These are phyloP conservation scores for Saccharomyces hybrid DNA, from an alignment of 1,139 yeast genomes.

Conservation along the genomic window DNA sequence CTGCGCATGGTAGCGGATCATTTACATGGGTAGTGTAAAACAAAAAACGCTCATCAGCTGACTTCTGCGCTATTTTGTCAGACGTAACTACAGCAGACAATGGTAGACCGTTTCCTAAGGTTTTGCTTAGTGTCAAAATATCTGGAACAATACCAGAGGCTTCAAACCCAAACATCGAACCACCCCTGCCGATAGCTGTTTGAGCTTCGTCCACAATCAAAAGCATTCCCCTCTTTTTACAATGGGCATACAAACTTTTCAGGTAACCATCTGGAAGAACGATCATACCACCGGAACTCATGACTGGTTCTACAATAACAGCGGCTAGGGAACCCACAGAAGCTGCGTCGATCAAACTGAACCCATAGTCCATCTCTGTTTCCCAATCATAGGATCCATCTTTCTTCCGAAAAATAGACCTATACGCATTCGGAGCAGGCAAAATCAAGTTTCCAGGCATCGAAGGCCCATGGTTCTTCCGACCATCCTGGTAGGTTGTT, in stretches of 20 bases:
- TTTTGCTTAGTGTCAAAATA: constrained; percentile 23
- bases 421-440: constrained; percentile 22
- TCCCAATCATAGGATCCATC: constrained; percentile 29
- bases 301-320: constrained; percentile 14
- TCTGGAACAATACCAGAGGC: constrained; percentile 24
- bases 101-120: constrained; percentile 27
- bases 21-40: constrained; percentile 26
- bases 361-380: constrained; percentile 24
- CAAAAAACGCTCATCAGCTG: constrained; percentile 14
- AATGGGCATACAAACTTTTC: constrained; percentile 19
- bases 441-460: not conserved
- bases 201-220: constrained; percentile 28
- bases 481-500: constrained; percentile 24
- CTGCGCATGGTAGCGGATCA: constrained; percentile 28
- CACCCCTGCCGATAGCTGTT: constrained; percentile 28
- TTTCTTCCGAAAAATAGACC: constrained; percentile 23
- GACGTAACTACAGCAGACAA: constrained; percentile 25
- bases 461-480: constrained; percentile 16
- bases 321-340: constrained; percentile 24
- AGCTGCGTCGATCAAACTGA: constrained; percentile 18
- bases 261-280: constrained; percentile 23
- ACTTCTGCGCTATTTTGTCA: constrained; percentile 13
- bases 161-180: constrained; percentile 24
- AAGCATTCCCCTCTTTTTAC: constrained; percentile 24
- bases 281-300: constrained; percentile 11